These are phyloP conservation scores for Candida germanica DNA, from an alignment of 805 yeast genomes.

Conservation along the genomic window DNA sequence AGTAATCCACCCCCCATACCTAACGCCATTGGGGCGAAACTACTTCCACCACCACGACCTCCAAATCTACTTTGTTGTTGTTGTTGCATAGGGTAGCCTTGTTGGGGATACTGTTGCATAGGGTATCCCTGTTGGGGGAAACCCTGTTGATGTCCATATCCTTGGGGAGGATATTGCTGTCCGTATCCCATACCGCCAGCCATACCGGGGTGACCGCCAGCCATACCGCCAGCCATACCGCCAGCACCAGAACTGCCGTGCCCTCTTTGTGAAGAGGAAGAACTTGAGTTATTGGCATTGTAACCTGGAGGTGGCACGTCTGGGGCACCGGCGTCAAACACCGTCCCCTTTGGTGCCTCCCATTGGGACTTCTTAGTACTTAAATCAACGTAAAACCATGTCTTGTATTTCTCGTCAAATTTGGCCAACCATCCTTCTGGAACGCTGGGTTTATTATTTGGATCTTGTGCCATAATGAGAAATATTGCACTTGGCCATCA, in stretches of 20 bases:
- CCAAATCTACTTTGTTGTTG: conserved; percentile 30
- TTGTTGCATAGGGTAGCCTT: conserved; percentile 16
- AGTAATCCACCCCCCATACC: conserved; percentile 54
- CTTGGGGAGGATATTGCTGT: conserved; percentile 9
- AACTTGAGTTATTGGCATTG: conserved; percentile 3
- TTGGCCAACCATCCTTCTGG: conserved; percentile 74
- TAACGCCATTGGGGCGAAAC: conserved; percentile 37
- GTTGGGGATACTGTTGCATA: conserved; percentile 20
- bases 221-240: conserved; percentile 4
- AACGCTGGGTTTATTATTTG: conserved; percentile 47
- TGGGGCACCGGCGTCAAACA: conserved; percentile 24
- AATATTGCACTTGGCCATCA: background rate
- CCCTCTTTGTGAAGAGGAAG: background rate
- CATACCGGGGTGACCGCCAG: conserved; percentile 6
- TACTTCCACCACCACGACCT: conserved; percentile 29
- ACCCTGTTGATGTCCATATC: conserved; percentile 16
- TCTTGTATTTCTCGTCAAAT: conserved; percentile 64
- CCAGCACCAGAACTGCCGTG: conserved; percentile 2
- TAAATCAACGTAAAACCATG: conserved; percentile 80
- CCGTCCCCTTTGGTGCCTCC: conserved; percentile 69
- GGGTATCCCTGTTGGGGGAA: conserved; percentile 24
- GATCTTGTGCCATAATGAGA: conserved; percentile 12
- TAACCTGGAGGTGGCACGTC: conserved; percentile 46
- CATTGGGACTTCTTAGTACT: conserved; percentile 78
- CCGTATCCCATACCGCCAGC: conserved; percentile 12